Conservation (phyloP, 306 rosid genomes). For the Cucurbita maxima region DNA sequence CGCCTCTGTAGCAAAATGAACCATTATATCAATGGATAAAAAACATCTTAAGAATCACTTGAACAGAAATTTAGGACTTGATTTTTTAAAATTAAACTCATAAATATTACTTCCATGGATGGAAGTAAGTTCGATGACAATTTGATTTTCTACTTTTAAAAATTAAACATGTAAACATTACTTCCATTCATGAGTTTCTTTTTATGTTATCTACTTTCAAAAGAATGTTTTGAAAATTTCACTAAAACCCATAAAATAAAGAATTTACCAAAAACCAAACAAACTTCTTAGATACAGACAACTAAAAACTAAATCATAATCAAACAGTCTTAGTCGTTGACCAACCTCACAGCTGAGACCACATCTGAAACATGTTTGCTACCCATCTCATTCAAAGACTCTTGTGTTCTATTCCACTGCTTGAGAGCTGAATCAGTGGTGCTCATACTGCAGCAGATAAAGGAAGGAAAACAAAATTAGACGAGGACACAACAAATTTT, state of each 20-base stretch:
- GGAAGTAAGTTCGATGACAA: too few species aligned
- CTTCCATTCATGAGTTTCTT: too few species aligned
- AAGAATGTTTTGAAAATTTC: too few species aligned
- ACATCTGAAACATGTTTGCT: constrained; percentile 35
- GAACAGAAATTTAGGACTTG: background rate
- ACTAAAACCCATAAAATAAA: too few species aligned
- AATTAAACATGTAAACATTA: too few species aligned
- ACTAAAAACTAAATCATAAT: too few species aligned
- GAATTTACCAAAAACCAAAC: too few species aligned
- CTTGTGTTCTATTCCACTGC: constrained; percentile 47
- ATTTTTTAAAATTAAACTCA: too few species aligned
- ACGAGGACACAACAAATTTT: background rate
- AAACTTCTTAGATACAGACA: too few species aligned
- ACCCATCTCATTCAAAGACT: constrained; percentile 49
- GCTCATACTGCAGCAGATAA: constrained; percentile 23
- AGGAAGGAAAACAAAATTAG: background rate
- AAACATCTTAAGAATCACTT: background rate
- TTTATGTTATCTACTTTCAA: too few species aligned
- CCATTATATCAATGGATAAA: background rate
- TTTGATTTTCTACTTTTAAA: too few species aligned
- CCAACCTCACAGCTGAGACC: constrained; percentile 57
- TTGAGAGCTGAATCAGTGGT: constrained; percentile 42
- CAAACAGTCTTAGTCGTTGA: background rate
- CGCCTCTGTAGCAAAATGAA: constrained; percentile 25
- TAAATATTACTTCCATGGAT: too few species aligned